These are phyloP conservation scores for Candida khao-thaluensis DNA, from an alignment of 805 yeast species.

Conservation along the genomic window DNA sequence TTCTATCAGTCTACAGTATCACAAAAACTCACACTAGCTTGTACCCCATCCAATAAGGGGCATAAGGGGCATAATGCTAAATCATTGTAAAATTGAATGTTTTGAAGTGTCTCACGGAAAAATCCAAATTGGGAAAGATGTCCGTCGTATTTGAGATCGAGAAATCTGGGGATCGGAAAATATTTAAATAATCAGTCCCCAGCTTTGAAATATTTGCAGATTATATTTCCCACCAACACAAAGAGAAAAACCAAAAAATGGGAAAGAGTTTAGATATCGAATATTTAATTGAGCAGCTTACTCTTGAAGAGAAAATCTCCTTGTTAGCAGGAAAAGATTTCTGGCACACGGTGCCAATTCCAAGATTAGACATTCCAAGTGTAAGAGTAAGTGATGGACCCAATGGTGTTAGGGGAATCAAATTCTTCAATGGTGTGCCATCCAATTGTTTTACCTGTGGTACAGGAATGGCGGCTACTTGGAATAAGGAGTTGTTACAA, in stretches of 20 bases:
- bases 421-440: conserved; percentile 50
- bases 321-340: conserved; percentile 42
- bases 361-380: conserved; percentile 44
- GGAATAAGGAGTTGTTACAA: conserved; percentile 48
- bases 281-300: conserved; percentile 26
- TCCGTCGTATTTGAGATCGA: conserved; percentile 7
- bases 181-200: conserved; percentile 1
- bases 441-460: conserved; percentile 63
- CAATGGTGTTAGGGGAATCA: conserved; percentile 61
- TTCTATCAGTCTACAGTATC: too few species aligned
- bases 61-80: too few species aligned
- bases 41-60: too few species aligned
- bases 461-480: conserved; percentile 58
- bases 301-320: conserved; percentile 35
- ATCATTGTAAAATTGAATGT: too few species aligned
- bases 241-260: too few species aligned
- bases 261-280: conserved; percentile 28
- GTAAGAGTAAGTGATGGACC: conserved; percentile 59
- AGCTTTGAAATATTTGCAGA: background rate
- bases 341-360: conserved; percentile 50
- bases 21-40: too few species aligned
- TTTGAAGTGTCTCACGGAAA: too few species aligned
- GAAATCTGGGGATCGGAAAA: conserved; percentile 8
- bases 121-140: conserved; percentile 4
- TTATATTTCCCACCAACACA: too few species aligned